Percentiles rank a stretch among this genome's conserved stretches.
Evolutionary conservation across 75 land plant species (phyloP).

Genomic region (Pinus taeda): DNA sequence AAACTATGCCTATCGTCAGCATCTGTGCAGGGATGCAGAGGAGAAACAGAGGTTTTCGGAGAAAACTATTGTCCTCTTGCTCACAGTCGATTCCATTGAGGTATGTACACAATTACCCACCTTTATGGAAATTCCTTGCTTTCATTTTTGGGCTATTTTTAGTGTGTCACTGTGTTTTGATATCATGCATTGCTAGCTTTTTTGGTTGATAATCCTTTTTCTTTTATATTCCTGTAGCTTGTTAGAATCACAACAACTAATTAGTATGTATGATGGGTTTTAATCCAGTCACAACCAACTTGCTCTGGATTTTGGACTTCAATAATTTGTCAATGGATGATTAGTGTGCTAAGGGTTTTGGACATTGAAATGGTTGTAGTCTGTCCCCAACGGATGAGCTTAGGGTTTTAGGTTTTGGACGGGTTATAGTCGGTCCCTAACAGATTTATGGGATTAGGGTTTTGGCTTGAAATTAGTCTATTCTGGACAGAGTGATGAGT

Average conservation of each 20-base stretch:
- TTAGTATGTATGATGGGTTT: too few relatives aligned
- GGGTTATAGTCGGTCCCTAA: neutral
- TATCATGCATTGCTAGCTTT: neutral
- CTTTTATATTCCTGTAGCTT: too few relatives aligned
- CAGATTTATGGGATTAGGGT: neutral
- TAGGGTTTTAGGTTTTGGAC: too few relatives aligned
- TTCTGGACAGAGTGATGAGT: too few relatives aligned
- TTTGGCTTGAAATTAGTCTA: too few relatives aligned
- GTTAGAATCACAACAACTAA: too few relatives aligned
- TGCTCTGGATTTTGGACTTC: constrained; percentile 20
- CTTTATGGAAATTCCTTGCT: constrained; percentile 20
- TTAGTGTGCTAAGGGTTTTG: too few relatives aligned
- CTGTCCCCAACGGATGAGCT: too few relatives aligned
- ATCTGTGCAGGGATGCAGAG: constrained; percentile 40
- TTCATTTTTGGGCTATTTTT: neutral
- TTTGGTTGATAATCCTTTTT: too few relatives aligned
- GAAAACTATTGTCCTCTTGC: constrained; percentile 61
- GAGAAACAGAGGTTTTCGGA: constrained; percentile 68
- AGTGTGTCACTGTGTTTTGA: neutral
- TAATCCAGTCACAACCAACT: too few relatives aligned
- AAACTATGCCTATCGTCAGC: too few relatives aligned
- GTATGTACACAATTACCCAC: constrained; percentile 19
- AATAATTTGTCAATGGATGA: neutral
- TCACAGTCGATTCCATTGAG: constrained; percentile 68
- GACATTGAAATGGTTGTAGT: neutral